These are phyloP conservation scores for Leucosporidium yakuticum DNA, from an alignment of 768 basidiomycete genomes.

Conservation along the genomic window DNA sequence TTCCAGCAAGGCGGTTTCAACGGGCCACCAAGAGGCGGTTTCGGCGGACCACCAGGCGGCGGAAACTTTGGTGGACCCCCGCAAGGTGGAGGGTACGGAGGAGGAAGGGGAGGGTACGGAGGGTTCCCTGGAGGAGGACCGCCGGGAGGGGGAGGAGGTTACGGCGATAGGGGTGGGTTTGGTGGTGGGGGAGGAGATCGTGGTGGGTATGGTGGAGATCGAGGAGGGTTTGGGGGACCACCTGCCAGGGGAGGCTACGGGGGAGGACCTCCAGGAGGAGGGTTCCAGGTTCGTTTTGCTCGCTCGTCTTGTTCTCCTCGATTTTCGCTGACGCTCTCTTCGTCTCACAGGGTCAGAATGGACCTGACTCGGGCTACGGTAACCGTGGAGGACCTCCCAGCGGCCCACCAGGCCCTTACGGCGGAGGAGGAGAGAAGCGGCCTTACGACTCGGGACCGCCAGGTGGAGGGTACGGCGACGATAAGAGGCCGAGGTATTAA, in stretches of 20 bases:
- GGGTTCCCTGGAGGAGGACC: too few species aligned
- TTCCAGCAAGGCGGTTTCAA: slow-evolving; percentile 37
- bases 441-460: neutral
- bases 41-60: slow-evolving; percentile 11
- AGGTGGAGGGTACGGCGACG: slow-evolving; percentile 21
- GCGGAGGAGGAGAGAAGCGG: neutral
- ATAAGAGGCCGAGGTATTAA: slow-evolving; percentile 31
- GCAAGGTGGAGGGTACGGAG: too few species aligned
- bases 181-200: slow-evolving; percentile 39
- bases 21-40: neutral
- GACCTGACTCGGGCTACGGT: neutral
- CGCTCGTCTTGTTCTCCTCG: too few species aligned
- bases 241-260: slow-evolving; percentile 32
- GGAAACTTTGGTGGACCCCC: slow-evolving; percentile 39
- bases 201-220: slow-evolving; percentile 47
- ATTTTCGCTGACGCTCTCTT: too few species aligned
- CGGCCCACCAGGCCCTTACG: too few species aligned
- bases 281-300: slow-evolving; percentile 11
- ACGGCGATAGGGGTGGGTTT: slow-evolving; percentile 23
- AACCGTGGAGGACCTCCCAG: neutral
- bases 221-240: slow-evolving; percentile 54
- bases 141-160: too few species aligned
- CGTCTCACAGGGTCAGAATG: neutral
- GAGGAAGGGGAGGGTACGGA: too few species aligned
- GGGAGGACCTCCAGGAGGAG: slow-evolving; percentile 39